phyloP scores from a whole-genome alignment of 2,329 filamentous ascomycete species.

The Tolypocladium paradoxum region DNA sequence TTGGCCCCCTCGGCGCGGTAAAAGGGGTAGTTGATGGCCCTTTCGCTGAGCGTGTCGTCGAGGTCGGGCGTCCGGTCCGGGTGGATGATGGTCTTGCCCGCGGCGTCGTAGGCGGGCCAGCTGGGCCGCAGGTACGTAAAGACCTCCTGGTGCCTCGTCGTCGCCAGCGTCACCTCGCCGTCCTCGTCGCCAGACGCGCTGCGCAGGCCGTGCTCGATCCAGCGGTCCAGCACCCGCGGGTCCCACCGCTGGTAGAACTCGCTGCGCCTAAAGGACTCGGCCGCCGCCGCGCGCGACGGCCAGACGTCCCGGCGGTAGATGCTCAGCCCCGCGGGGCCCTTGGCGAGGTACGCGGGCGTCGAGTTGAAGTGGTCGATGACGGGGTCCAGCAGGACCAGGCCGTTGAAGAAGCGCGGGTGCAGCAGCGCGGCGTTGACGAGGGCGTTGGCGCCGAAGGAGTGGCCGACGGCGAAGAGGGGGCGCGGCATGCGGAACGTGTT shows the following conservation, averaged over 20 bases:
- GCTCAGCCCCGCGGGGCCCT: conserved; percentile 47
- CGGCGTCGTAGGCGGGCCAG: conserved; percentile 30
- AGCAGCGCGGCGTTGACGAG: conserved; percentile 62
- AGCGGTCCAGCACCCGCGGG: conserved; percentile 56
- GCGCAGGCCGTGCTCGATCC: conserved; percentile 61
- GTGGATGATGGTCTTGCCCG: conserved; percentile 27
- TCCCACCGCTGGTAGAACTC: conserved; percentile 78
- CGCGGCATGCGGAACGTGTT: conserved; percentile 74
- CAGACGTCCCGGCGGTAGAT: conserved; percentile 67
- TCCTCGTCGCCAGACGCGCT: conserved; percentile 32
- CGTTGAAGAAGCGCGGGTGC: conserved; percentile 70
- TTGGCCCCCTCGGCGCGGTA: conserved; percentile 55
- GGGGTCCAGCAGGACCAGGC: conserved; percentile 73
- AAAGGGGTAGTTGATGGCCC: conserved; percentile 38
- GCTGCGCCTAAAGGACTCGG: conserved; percentile 51
- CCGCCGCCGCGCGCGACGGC: conserved; percentile 64
- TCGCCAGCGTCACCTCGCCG: conserved; percentile 58
- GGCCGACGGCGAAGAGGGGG: conserved; percentile 74
- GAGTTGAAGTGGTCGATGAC: conserved; percentile 49
- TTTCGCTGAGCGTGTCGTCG: conserved; percentile 24
- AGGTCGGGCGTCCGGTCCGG: conserved; percentile 34
- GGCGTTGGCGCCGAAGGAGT: conserved; percentile 76
- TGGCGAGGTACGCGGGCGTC: conserved; percentile 21
- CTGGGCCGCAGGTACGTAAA: conserved; percentile 62
- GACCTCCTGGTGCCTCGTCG: conserved; percentile 72